Evolutionary conservation across 2,329 filamentous ascomycete genomes (phyloP).

Genomic region (Sporothrix globosa): DNA sequence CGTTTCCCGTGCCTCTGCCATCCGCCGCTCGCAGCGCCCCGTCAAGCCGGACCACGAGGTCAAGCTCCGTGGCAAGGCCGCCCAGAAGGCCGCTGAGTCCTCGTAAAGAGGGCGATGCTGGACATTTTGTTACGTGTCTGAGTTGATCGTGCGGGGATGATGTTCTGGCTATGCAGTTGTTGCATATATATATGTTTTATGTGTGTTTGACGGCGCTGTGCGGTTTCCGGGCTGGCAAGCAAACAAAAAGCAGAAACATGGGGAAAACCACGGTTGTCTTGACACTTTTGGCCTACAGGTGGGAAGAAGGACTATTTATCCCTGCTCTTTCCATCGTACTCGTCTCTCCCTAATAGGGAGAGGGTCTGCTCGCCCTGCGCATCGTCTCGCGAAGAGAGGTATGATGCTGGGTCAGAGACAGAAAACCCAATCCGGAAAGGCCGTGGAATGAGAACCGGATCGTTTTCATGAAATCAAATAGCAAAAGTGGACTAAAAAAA

Average conservation of each 20-base stretch:
- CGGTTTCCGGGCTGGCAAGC: slow-evolving; percentile 28
- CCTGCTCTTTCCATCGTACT: not conserved
- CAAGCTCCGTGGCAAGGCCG: slow-evolving; percentile 81
- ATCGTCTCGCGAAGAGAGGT: slow-evolving; percentile 12
- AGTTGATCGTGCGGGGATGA: not conserved
- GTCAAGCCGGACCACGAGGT: slow-evolving; percentile 73
- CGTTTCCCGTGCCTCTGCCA: slow-evolving; percentile 82
- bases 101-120: slow-evolving; percentile 42
- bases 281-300: slow-evolving; percentile 11
- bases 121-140: not conserved
- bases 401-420: not conserved
- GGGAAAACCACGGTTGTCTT: slow-evolving; percentile 3
- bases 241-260: slow-evolving; percentile 11
- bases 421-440: not conserved
- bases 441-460: slow-evolving; percentile 19
- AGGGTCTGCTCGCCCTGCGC: not conserved
- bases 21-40: slow-evolving; percentile 76
- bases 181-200: slow-evolving; percentile 19
- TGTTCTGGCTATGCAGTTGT: slow-evolving; percentile 17
- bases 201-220: slow-evolving; percentile 26
- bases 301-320: not conserved
- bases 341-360: not conserved
- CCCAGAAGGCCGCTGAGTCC: slow-evolving; percentile 67
- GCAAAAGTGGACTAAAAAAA: slow-evolving; percentile 31
- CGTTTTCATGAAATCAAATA: slow-evolving; percentile 29